Evolutionary conservation across 108 stramenopile genomes (phyloP), one percentile per base, ranked within the genome.

Genomic region (Skeletonema grethae): DNA sequence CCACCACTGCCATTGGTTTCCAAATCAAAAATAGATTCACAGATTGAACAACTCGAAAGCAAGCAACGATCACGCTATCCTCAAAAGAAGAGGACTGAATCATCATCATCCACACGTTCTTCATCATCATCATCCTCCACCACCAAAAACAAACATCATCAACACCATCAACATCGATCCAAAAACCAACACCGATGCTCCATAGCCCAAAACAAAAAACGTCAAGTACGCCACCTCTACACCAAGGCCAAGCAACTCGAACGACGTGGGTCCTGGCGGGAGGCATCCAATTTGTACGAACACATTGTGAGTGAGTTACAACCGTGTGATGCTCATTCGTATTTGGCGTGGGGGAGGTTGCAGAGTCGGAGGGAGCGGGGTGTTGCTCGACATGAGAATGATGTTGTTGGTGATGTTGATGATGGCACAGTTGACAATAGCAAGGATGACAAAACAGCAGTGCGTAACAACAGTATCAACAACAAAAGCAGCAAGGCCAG

Each of bases 341-440:
- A 94, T 66, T 73, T 94, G 34, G 90, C 90, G 0, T 63, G 90
- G 67, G 93, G 85, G 2, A 75, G 84, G 62, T 73, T 92, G 38
- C 71, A 88, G 65, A 85, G 86, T 29, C 73, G 89, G 11, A 61
- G 90, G 55, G 86, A 88, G 64, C 29, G 63, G 46, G 41, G 15
- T 34, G 36, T n/a, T n/a, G n/a, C n/a, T n/a, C n/a, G n/a, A n/a
- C n/a, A n/a, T n/a, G n/a, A n/a, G n/a, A n/a, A n/a, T n/a, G n/a
- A n/a, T n/a, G n/a, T n/a, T n/a, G 41, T 2, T 16, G 29, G 59
- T 34, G 9, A 36, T 57, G 34, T 30, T 11, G 57, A 8, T 3
- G 8, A 34, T 34, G 57, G 15, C 20, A 55, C 11, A 34, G 16
- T 11, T 11, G 46, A 5, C 20, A 32, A 55, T 32, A 22, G 20